phyloP scores from a whole-genome alignment of 257 asterid genomes.

The Nicotiana sylvestris region DNA sequence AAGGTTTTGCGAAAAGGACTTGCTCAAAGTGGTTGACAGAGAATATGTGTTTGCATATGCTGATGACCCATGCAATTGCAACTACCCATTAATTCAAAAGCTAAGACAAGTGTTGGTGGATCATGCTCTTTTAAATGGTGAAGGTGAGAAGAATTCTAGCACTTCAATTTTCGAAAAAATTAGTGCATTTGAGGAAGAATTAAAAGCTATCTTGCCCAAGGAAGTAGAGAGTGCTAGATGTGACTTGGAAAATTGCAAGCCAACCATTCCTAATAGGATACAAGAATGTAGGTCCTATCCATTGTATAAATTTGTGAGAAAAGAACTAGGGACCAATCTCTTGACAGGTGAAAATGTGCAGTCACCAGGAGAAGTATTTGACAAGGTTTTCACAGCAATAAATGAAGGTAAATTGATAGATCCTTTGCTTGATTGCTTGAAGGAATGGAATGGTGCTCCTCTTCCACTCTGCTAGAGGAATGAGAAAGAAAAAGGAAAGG shows the following conservation, averaged over 20 bases:
- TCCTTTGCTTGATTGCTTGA: conserved; percentile 21
- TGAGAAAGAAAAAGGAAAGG: no score
- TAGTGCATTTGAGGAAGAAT: no score
- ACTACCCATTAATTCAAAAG: background rate
- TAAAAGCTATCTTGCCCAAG: no score
- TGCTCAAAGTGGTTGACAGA: conserved; percentile 6
- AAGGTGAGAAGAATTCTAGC: background rate
- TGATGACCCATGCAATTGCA: background rate
- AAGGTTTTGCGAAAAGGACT: conserved; percentile 7
- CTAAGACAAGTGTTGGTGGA: conserved; percentile 6
- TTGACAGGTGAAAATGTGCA: conserved; percentile 14
- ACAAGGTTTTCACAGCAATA: conserved; percentile 19
- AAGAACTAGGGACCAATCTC: background rate
- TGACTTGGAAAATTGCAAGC: conserved; percentile 8
- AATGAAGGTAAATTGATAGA: conserved; percentile 19
- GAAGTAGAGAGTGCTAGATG: background rate
- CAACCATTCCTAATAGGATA: conserved; percentile 15
- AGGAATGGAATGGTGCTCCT: conserved; percentile 24
- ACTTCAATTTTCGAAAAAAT: no score
- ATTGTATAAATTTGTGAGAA: no score
- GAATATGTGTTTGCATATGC: background rate
- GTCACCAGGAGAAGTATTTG: conserved; percentile 23
- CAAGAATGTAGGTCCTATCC: background rate
- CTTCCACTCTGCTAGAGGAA: conserved; percentile 12
- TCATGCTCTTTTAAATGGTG: background rate